A percentile compares a stretch with the other conserved stretches of the same genome.
Conservation (phyloP, 768 basidiomycete species). For the Termitomyces sp. region DNA sequence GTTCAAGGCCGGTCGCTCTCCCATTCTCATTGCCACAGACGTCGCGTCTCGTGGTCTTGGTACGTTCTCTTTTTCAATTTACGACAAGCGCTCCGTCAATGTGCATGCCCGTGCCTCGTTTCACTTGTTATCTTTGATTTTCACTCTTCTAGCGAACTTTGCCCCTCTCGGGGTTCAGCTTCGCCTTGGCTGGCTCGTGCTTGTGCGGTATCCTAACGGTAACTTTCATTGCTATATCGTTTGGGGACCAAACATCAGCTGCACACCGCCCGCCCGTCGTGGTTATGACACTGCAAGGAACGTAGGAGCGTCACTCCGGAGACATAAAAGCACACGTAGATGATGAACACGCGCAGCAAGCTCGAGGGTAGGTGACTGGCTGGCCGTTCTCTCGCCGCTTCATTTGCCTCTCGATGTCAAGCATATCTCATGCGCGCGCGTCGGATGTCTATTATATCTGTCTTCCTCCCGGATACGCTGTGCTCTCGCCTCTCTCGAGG, state of each 20-base stretch:
- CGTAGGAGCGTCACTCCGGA: slow-evolving; percentile 30
- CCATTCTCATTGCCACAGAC: slow-evolving; percentile 98
- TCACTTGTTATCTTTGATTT: slow-evolving; percentile 10
- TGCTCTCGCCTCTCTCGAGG: slow-evolving; percentile 29
- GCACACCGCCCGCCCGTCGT: slow-evolving; percentile 6
- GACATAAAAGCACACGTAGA: slow-evolving; percentile 30
- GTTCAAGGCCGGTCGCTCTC: slow-evolving; percentile 97
- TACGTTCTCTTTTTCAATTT: slow-evolving; percentile 64
- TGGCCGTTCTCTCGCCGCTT: slow-evolving; percentile 1
- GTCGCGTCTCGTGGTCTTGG: slow-evolving; percentile 99
- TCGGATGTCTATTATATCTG: slow-evolving; percentile 44
- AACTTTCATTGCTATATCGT: slow-evolving; percentile 11
- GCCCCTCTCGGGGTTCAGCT: slow-evolving; percentile 13
- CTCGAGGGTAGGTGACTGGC: slow-evolving; percentile 28
- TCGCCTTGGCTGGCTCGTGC: slow-evolving; percentile 13
- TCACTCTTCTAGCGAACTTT: slow-evolving; percentile 15
- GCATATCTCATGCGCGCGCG: slow-evolving; percentile 26
- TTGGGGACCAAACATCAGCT: slow-evolving; percentile 15
- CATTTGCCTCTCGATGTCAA: slow-evolving; percentile 29
- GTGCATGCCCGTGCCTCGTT: slow-evolving; percentile 20
- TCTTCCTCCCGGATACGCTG: slow-evolving; percentile 45
- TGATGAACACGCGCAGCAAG: slow-evolving; percentile 26
- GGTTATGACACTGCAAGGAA: slow-evolving; percentile 11
- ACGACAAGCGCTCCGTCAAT: slow-evolving; percentile 40
- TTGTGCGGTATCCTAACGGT: slow-evolving; percentile 24